Percentiles rank a stretch among this genome's conserved stretches.
Conservation (phyloP, 2,329 filamentous ascomycete genomes). For the Arthrobotrys musiformis region DNA sequence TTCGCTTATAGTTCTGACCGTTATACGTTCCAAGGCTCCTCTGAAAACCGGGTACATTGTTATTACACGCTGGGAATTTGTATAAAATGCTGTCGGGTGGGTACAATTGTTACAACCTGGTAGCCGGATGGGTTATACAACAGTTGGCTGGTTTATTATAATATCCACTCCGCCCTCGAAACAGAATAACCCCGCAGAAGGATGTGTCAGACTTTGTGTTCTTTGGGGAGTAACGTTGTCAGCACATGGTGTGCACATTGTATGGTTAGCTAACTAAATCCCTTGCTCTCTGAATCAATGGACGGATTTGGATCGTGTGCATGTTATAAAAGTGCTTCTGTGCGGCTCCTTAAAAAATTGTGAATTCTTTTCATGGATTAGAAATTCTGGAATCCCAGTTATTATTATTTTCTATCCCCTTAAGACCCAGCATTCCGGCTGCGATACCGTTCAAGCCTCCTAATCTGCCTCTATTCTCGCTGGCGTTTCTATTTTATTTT, state of each 20-base stretch:
- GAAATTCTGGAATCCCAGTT: background rate
- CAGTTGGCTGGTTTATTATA: background rate
- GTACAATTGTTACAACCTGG: background rate
- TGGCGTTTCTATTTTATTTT: background rate
- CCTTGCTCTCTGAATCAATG: background rate
- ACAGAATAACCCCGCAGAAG: background rate
- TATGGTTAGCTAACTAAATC: background rate
- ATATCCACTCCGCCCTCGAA: background rate
- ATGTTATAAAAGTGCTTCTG: background rate
- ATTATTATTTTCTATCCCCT: no score
- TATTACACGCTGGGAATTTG: background rate
- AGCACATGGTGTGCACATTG: background rate
- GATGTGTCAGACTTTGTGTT: background rate
- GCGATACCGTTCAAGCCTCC: no score
- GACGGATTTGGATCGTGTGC: background rate
- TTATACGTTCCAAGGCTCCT: background rate
- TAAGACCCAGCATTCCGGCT: no score
- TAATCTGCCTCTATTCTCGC: background rate
- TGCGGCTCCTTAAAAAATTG: background rate
- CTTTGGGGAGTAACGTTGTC: background rate
- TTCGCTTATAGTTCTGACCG: conserved; percentile 2
- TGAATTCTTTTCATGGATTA: no score
- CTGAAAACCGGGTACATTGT: background rate
- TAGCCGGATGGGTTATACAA: background rate
- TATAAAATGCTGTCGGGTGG: background rate